Conservation (phyloP, 306 rosid genomes). For the Carpinus viminea region DNA sequence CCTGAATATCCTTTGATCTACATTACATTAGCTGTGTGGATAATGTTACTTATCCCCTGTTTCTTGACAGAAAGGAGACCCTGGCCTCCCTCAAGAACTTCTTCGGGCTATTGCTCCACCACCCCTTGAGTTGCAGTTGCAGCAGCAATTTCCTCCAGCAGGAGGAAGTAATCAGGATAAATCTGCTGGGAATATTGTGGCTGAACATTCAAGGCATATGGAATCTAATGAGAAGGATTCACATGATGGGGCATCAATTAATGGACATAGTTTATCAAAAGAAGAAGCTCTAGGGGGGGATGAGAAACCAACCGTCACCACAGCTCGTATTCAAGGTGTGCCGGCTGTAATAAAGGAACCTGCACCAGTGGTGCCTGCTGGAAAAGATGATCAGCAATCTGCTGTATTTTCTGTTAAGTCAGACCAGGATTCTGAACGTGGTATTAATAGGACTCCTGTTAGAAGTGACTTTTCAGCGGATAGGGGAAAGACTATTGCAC, state of each 20-base stretch:
- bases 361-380: constrained; percentile 46
- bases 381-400: constrained; percentile 69
- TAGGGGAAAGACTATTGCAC: constrained; percentile 77
- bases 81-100: constrained; percentile 90
- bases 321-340: constrained; percentile 48
- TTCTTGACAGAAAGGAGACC: constrained; percentile 85
- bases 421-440: constrained; percentile 65
- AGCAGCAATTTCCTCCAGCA: constrained; percentile 56
- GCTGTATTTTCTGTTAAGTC: constrained; percentile 49
- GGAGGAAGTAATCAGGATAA: constrained; percentile 66
- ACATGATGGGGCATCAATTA: constrained; percentile 45
- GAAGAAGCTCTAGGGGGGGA: constrained; percentile 64
- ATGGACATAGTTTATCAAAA: constrained; percentile 50
- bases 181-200: constrained; percentile 55
- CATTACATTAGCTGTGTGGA: constrained; percentile 22
- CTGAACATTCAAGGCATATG: constrained; percentile 47
- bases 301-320: constrained; percentile 49
- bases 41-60: constrained; percentile 29
- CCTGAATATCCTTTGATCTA: constrained; percentile 15
- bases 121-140: constrained; percentile 73
- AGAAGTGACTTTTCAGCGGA: constrained; percentile 62
- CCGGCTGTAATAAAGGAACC: constrained; percentile 59
- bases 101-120: constrained; percentile 87
- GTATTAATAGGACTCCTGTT: constrained; percentile 43
- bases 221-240: constrained; percentile 62